Evolutionary conservation across 768 basidiomycete species (phyloP), one percentile per base, ranked within the genome.

Genomic region (Mycena pura): DNA sequence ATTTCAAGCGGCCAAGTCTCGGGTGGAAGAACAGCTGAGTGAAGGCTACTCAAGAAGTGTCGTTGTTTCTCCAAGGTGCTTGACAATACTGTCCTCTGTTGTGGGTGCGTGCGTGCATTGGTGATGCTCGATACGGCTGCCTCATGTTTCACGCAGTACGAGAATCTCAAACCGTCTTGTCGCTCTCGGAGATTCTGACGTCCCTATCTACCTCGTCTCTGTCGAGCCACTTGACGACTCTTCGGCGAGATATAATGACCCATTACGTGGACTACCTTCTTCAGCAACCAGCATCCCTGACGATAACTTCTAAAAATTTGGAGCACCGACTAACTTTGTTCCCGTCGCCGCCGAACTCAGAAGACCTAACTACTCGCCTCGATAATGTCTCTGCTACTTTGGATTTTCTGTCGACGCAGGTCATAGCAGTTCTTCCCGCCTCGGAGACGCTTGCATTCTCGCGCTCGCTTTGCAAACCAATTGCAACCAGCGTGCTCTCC

Each of bases 1-100:
- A 64, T 81, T 86, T 58, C 81, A 80, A 60, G 80, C 84, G 9
- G 72, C 82, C 24, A 80, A 80, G 68, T 85, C 88, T 55, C 83
- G 84, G 34, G 73, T 85, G 7, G 86, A 91, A 69, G 92, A 93
- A 61, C 86, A 91, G 67, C 78, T 94, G 22, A 84, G 80, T 64
- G 86, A 91, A 45, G 88, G 88, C 3, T 92, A 86, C 68, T 73
- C 83, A 21, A 81, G 86, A 67, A 81, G 88, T 68, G 72, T 93
- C 24, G 68, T 78, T 3, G 70, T 90, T 27, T 80, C 82, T 24
- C 74, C 83, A 4, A 78, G 78, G 15, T 79, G 81, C 60, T 65
- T 92, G 27, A 72, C 75, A 27, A 79, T 92, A 49, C 77, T 75
- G 52, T 74, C 83, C 13, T 78, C 78, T 25, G 80, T 90, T n/a